These are phyloP conservation scores for Dimocarpus longan DNA, from an alignment of 345 rosid genomes.

Conservation along the genomic window DNA sequence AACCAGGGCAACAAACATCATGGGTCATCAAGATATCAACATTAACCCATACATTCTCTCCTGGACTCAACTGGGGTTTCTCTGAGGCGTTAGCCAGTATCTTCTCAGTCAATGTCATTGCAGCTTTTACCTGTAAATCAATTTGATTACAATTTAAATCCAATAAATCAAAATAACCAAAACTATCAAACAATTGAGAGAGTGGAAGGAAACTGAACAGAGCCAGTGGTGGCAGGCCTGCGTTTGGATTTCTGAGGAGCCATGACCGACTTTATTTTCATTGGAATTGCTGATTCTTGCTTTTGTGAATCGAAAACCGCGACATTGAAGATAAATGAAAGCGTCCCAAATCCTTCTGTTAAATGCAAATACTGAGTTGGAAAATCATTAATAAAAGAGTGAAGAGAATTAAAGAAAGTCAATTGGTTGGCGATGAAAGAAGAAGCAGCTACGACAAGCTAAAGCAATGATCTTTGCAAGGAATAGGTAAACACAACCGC, in stretches of 20 bases:
- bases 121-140: slow-evolving; percentile 72
- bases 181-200: background rate
- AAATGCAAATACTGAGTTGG: background rate
- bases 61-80: slow-evolving; percentile 71
- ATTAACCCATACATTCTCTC: slow-evolving; percentile 94
- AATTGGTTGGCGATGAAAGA: too few species aligned
- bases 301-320: slow-evolving; percentile 45
- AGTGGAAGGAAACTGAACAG: slow-evolving; percentile 43
- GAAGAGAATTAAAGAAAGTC: too few species aligned
- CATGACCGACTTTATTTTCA: slow-evolving; percentile 72
- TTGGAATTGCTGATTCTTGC: slow-evolving; percentile 51
- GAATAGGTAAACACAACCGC: too few species aligned
- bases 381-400: too few species aligned
- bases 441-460: too few species aligned
- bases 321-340: slow-evolving; percentile 48
- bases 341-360: slow-evolving; percentile 55
- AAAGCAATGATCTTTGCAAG: too few species aligned
- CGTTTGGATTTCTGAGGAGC: slow-evolving; percentile 78
- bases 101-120: slow-evolving; percentile 97
- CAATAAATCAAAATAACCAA: background rate
- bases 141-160: too few species aligned
- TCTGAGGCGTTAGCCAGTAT: slow-evolving; percentile 81
- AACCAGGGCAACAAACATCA: slow-evolving; percentile 96
- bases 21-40: slow-evolving; percentile 95
- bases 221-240: slow-evolving; percentile 78